Conservation (phyloP, 495 filamentous ascomycete species). For the Copromyces sp. region DNA sequence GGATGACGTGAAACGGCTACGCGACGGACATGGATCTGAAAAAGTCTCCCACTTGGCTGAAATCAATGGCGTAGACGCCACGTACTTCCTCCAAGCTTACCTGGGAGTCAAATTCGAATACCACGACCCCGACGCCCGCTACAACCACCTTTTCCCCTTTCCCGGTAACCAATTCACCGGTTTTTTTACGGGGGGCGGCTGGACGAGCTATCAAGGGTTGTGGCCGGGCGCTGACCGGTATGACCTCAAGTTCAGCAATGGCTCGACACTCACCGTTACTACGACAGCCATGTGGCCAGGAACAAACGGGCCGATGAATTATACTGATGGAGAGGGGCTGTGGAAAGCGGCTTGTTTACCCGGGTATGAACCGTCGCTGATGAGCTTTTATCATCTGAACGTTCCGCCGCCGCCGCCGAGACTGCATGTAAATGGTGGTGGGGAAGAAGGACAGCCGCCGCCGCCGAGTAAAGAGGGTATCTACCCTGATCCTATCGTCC, state of each 20-base stretch:
- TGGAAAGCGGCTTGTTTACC: not conserved
- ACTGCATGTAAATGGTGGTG: not conserved
- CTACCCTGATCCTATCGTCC: not conserved
- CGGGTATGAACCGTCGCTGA: not conserved
- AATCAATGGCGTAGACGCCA: not conserved
- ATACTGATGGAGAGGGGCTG: not conserved
- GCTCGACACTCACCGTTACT: not conserved
- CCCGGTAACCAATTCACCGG: not conserved
- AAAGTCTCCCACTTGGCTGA: not conserved
- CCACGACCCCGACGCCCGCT: conserved; percentile 1
- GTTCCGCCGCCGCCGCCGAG: not conserved
- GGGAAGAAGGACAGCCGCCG: not conserved
- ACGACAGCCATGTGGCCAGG: conserved; percentile 2
- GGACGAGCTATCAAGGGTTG: not conserved
- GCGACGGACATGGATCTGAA: too few relatives aligned
- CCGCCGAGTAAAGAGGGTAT: not conserved
- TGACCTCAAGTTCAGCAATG: conserved; percentile 6
- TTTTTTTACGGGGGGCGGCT: not conserved
- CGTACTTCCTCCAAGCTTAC: not conserved
- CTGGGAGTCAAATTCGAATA: not conserved
- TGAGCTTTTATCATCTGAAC: not conserved
- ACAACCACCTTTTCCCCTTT: conserved; percentile 10
- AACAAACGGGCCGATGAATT: not conserved
- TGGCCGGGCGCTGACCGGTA: not conserved
- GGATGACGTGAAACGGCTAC: not conserved